Base-by-base conservation (phyloP, 176 grass and related monocot genomes). In the Paspalum notatum region DNA sequence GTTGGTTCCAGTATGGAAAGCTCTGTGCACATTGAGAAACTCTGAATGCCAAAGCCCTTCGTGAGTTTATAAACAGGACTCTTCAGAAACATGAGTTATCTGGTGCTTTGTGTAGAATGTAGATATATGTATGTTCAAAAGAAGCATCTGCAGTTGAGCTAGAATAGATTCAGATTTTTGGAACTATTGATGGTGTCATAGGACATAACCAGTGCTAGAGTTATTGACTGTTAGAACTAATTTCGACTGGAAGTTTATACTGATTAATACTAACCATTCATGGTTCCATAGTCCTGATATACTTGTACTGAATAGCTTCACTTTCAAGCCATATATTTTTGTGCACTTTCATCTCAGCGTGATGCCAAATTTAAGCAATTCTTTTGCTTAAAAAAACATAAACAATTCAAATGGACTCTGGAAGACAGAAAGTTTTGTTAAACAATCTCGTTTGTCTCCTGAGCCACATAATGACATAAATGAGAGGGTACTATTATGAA, bases 1-100 rank as follows among this genome's bases (percentile, higher is more conserved):
- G 66, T 37, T 99, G 90, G 84, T 96, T 61, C 93, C 90, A 39
- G 80, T 96, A 52, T 99, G 97, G 90, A 96, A 91, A 57, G 84
- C 90, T 58, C 87, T 99, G 63, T 90, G 97, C 46, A 56, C 65
- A n/a, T 77, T 87, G 66, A 84, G 72, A 49, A 55, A 88, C 21
- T 82, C 37, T 78, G 68, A 89, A 20, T 62, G 67, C 49, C 41
- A 12, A 56, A 65, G 42, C 22, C 16, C 11, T 65, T 81, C 49
- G 44, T 17, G 21, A 60, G 59, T 66, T 48, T 17, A 21, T 58
- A 1, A 82, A 81, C 41, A 20, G 0, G 62, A 62, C 18, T 40
- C 2, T 57, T 59, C 9, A 16, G 48, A 66, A 77, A 54, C 8
- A 58, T 82, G 72, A 78, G 48, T 22, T 3, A 26, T 72, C 15